These are phyloP conservation scores for Ilyonectria mors-panacis DNA, from an alignment of 2,329 filamentous ascomycete species.

Conservation along the genomic window DNA sequence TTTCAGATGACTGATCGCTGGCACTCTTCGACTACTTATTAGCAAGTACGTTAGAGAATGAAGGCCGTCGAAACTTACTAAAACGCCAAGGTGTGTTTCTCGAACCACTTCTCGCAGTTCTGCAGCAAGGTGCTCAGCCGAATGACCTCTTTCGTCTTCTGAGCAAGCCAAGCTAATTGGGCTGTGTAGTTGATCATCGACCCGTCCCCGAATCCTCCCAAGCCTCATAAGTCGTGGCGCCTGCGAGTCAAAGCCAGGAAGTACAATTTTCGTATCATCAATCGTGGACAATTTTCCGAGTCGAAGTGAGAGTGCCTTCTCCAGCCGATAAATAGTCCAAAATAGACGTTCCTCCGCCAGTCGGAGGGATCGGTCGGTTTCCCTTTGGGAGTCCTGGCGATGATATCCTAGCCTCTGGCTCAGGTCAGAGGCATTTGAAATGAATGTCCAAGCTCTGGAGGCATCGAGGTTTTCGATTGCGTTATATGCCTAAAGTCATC, in stretches of 20 bases:
- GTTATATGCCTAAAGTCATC: conserved; percentile 48
- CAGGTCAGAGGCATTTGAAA: conserved; percentile 53
- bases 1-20: not conserved
- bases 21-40: conserved; percentile 22
- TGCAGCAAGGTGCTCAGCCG: conserved; percentile 13
- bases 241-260: conserved; percentile 28
- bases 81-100: conserved; percentile 26
- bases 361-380: not conserved
- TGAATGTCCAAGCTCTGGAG: conserved; percentile 53
- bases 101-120: conserved; percentile 32
- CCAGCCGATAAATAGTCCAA: conserved; percentile 54
- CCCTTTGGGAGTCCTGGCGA: conserved; percentile 11
- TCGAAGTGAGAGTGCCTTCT: conserved; percentile 55
- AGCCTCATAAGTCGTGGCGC: conserved; percentile 38
- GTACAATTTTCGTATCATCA: conserved; percentile 51
- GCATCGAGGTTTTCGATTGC: conserved; percentile 53
- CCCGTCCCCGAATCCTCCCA: conserved; percentile 49
- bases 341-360: conserved; percentile 43
- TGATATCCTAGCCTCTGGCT: conserved; percentile 55
- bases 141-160: not conserved
- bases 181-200: conserved; percentile 54
- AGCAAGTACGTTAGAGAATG: not conserved
- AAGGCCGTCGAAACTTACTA: conserved; percentile 8
- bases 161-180: conserved; percentile 22
- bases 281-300: conserved; percentile 53